These are phyloP conservation scores for Verticillium nubilum DNA, from an alignment of 2,329 filamentous ascomycete species.

Conservation along the genomic window DNA sequence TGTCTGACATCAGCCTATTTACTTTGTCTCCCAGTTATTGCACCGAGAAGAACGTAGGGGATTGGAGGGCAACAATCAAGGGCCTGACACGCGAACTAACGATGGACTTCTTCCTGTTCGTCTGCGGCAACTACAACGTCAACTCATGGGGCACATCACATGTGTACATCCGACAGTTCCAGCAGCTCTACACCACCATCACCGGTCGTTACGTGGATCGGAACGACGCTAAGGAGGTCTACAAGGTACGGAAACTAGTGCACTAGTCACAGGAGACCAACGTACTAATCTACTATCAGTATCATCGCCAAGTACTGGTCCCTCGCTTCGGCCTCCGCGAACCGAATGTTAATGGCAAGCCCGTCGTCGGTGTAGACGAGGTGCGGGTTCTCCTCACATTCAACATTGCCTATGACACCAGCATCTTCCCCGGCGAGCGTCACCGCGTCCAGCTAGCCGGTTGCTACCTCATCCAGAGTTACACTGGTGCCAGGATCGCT, in stretches of 20 bases:
- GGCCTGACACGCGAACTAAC: slow-evolving; percentile 11
- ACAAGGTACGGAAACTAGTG: slow-evolving; percentile 15
- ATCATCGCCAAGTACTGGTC: slow-evolving; percentile 14
- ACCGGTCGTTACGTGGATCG: slow-evolving; percentile 15
- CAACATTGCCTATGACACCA: slow-evolving; percentile 21
- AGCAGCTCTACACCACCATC: slow-evolving; percentile 18
- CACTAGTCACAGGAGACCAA: not conserved
- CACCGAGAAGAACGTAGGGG: slow-evolving; percentile 12
- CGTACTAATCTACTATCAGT: slow-evolving; percentile 8
- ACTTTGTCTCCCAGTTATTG: slow-evolving; percentile 9
- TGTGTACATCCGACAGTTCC: slow-evolving; percentile 20
- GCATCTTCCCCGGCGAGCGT: slow-evolving; percentile 16
- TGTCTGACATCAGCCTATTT: not conserved
- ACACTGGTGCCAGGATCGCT: slow-evolving; percentile 18
- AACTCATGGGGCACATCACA: slow-evolving; percentile 14
- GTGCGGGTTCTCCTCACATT: slow-evolving; percentile 18
- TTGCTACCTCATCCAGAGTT: slow-evolving; percentile 21
- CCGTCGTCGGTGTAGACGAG: slow-evolving; percentile 15
- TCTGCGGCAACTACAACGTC: slow-evolving; percentile 17
- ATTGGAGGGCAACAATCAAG: slow-evolving; percentile 14
- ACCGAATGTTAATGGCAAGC: slow-evolving; percentile 18
- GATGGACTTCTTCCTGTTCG: slow-evolving; percentile 19
- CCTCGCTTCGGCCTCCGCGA: slow-evolving; percentile 15
- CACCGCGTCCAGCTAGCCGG: slow-evolving; percentile 16
- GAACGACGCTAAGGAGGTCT: slow-evolving; percentile 18